Base-by-base conservation (phyloP, 331 rosid genomes). In the Rosa hybrid region DNA sequence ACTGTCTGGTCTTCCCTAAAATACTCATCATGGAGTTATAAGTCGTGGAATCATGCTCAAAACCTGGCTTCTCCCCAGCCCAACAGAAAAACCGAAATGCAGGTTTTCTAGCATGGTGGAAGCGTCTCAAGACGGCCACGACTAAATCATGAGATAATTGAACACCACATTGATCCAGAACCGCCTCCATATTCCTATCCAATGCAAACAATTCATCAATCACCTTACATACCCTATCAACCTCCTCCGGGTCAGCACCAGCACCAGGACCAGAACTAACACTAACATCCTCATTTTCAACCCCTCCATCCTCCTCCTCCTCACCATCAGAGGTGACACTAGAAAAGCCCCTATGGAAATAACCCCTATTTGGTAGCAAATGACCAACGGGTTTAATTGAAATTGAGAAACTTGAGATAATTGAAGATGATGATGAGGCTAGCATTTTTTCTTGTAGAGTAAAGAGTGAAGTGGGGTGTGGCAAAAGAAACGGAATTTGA, bases 11-110 rank as follows among this genome's bases (percentile, higher is more conserved):
- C 94, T 86, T 95, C 73, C 98, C 99, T 14, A 92, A 51, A 78
- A 95, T 83, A 68, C 39, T 18, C 94, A 95, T 87, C 92, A 92
- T 95, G n/a, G 74, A 78, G 78, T 95, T 89, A 70, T 83, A 92
- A 74, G 93, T 90, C 72, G 83, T 84, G 0, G 90, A 91, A 82
- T 88, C 90, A 80, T 92, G 97, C 16, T 81, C 80, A 85, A 86
- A 95, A 25, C 86, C 93, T 0, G 92, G 86, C 83, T 83, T 88
- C 72, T 78, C 78, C 54, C 94, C 94, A 0, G 89, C 98, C 99
- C 97, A 93, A 77, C 91, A 88, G 83, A 95, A 95, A 88, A 95
- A 95, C 63, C 96, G 88, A 87, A 93, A 93, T 0, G 97, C 93
- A 0, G 97, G 98, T 75, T 93, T 95, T 83, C 98, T 83, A 41